These are phyloP conservation scores for Blastomyces emzantsi DNA, from an alignment of 2,329 filamentous ascomycete genomes.

Conservation along the genomic window DNA sequence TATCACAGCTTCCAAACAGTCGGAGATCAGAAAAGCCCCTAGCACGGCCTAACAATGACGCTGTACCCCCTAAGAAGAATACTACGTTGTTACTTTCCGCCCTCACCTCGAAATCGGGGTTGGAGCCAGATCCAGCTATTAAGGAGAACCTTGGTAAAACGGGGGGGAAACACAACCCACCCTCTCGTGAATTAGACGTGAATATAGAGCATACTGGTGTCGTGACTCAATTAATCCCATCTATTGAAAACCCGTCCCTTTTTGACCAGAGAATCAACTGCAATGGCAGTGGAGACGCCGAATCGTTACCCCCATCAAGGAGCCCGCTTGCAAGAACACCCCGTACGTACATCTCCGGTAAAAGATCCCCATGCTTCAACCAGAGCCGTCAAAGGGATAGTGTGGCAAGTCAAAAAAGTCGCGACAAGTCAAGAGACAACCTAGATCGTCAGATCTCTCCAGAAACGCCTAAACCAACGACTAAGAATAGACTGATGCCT, in stretches of 20 bases:
- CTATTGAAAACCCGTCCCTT: neutral
- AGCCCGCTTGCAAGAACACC: neutral
- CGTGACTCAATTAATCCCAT: neutral
- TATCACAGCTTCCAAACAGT: neutral
- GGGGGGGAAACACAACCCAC: neutral
- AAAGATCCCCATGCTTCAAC: neutral
- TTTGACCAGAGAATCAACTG: neutral
- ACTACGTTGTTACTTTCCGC: neutral
- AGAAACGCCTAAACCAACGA: neutral
- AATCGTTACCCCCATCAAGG: neutral
- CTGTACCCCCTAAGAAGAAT: slow-evolving; percentile 1
- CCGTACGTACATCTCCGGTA: neutral
- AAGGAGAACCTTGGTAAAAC: too few relatives aligned
- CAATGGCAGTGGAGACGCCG: neutral
- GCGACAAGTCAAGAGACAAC: too few relatives aligned
- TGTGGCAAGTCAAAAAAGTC: neutral
- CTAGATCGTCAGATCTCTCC: neutral
- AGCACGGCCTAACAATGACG: neutral
- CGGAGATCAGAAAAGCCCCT: neutral
- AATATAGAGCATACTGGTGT: neutral
- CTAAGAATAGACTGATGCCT: neutral
- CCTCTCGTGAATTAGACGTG: neutral
- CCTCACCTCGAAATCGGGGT: neutral
- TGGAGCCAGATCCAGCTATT: neutral
- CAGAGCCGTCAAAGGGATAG: neutral